phyloP scores from a whole-genome alignment of 306 rosid genomes.

The Cyclanthera cordifolia region DNA sequence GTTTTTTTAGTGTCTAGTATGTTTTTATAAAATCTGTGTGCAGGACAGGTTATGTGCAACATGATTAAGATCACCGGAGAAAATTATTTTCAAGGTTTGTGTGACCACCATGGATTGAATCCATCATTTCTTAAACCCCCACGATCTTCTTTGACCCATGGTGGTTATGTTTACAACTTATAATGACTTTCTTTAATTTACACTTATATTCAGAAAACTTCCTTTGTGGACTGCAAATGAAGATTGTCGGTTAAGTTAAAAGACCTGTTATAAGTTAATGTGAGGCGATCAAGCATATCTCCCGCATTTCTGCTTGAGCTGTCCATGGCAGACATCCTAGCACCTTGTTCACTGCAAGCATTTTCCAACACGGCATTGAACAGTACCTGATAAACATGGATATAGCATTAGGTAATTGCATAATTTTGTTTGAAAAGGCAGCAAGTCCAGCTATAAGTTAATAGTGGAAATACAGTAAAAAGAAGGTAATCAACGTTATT shows the following conservation, averaged over 20 bases:
- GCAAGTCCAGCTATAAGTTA: neutral
- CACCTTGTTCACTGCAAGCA: slow-evolving; percentile 99
- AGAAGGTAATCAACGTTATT: neutral
- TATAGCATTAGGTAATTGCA: neutral
- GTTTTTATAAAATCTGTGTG: too few species aligned
- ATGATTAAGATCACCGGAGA: too few species aligned
- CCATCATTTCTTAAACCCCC: too few species aligned
- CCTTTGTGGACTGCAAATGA: neutral
- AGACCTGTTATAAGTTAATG: slow-evolving; percentile 88
- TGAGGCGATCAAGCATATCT: slow-evolving; percentile 97
- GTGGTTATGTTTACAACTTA: too few species aligned
- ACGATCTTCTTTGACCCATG: too few species aligned
- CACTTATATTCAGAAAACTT: neutral
- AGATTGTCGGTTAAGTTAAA: slow-evolving; percentile 7
- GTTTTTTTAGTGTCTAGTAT: neutral
- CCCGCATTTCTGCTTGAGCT: slow-evolving; percentile 99
- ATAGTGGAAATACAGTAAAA: neutral
- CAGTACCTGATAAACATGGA: slow-evolving; percentile 42
- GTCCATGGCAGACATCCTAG: slow-evolving; percentile 99
- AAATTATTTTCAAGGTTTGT: too few species aligned
- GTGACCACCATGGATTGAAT: too few species aligned
- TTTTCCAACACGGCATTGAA: slow-evolving; percentile 93
- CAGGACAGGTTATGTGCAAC: too few species aligned
- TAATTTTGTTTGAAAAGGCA: neutral
- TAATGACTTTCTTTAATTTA: neutral